Conservation (phyloP, 2,329 filamentous ascomycete species). For the Aspergillus awamori region DNA sequence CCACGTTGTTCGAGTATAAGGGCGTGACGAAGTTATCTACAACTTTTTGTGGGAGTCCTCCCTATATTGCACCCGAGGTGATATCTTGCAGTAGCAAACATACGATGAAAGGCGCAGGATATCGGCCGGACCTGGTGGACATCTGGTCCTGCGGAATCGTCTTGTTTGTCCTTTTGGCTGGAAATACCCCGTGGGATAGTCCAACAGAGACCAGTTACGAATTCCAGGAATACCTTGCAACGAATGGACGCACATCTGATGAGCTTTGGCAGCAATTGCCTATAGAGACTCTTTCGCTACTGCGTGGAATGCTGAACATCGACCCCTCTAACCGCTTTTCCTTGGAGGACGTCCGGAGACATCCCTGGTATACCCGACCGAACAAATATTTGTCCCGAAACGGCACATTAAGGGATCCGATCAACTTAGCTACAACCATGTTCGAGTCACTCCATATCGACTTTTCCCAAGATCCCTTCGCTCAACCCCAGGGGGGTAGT, state of each 20-base stretch:
- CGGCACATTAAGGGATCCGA: slow-evolving; percentile 74
- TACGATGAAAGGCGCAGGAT: slow-evolving; percentile 49
- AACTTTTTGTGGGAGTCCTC: slow-evolving; percentile 92
- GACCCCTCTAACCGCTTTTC: slow-evolving; percentile 75
- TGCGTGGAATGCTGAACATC: slow-evolving; percentile 91
- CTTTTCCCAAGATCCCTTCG: slow-evolving; percentile 69
- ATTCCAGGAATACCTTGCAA: slow-evolving; percentile 82
- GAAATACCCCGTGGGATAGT: slow-evolving; percentile 97
- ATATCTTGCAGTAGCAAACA: slow-evolving; percentile 58
- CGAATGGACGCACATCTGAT: slow-evolving; percentile 78
- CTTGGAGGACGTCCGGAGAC: slow-evolving; percentile 82
- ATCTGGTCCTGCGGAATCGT: slow-evolving; percentile 98
- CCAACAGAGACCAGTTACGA: slow-evolving; percentile 85
- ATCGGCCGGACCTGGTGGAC: slow-evolving; percentile 75
- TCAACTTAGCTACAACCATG: slow-evolving; percentile 91
- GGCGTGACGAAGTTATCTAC: slow-evolving; percentile 78
- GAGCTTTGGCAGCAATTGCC: slow-evolving; percentile 83
- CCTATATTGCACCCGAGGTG: slow-evolving; percentile 96
- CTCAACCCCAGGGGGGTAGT: slow-evolving; percentile 46
- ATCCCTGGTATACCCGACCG: slow-evolving; percentile 89
- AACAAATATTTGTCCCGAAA: slow-evolving; percentile 76
- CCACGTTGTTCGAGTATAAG: slow-evolving; percentile 89
- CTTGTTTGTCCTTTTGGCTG: slow-evolving; percentile 91
- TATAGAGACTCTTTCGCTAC: slow-evolving; percentile 71
- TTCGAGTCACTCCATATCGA: slow-evolving; percentile 88